Evolutionary conservation across 106 monocot genomes (phyloP), one percentile per base, ranked within the genome.

Genomic region (Dioscorea alata): DNA sequence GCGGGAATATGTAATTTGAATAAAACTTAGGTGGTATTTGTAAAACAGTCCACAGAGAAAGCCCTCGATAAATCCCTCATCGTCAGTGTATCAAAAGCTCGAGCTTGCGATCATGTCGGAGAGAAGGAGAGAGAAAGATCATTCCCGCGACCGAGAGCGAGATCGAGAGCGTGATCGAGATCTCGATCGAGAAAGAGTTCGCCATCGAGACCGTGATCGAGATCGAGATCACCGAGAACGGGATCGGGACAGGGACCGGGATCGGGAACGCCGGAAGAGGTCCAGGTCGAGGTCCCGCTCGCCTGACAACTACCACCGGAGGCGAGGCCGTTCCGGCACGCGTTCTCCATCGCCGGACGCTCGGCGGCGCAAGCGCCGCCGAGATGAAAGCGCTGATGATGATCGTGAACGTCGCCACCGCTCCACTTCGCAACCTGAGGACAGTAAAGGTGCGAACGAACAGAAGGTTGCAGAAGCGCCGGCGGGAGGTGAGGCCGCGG

Each of bases 281-380:
- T 70, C 74, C 25, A 78, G 67, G 50, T 72, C 71, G 28, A 69
- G 75, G 5, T 85, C 88, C 34, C 72, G 75, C 51, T 86, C 84
- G 7, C 48, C 35, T 16, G 86, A 87, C 34, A 68, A 59, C 50
- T n/a, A 35, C 17, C 57, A 63, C 63, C 69, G 33, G 20, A 33
- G 51, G 10, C 79, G 80, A 24, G 80, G 82, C 16, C 79, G 74
- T 48, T 73, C 77, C 31, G 49, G 48, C 1, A 58, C 67, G 64
- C 31, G 74, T 50, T 31, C 75, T 60, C 73, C 63, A 21, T 19
- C 71, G 4, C 63, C 72, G 22, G 54, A 16, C 1, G 0, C 54
- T 54, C 54, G 19, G 22, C 89, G 92, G 60, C 81, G 76, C 64
- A 92, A 90, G 80, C 70, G 87, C 52, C 89, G 84, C 60, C 78